Evolutionary conservation across 345 rosid species (phyloP).

Genomic region (Hevea brasiliensis): DNA sequence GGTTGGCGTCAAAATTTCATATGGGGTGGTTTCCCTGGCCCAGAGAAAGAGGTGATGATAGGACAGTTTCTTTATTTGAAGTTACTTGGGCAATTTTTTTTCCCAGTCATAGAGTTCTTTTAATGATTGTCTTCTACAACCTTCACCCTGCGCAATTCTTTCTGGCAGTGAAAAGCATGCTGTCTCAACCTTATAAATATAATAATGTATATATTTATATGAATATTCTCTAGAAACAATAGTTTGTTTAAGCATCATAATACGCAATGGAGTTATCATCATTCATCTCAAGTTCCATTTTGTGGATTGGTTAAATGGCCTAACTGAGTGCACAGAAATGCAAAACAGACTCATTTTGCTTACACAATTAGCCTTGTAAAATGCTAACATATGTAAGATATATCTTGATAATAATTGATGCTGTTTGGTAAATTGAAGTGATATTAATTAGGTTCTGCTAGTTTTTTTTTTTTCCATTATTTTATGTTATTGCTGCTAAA

Average conservation of each 20-base stretch:
- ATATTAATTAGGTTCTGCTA: background rate
- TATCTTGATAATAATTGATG: background rate
- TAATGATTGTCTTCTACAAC: background rate
- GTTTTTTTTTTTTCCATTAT: constrained; percentile 3
- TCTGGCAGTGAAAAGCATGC: background rate
- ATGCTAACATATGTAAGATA: background rate
- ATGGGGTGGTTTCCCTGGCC: constrained; percentile 83
- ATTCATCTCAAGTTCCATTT: background rate
- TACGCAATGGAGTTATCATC: background rate
- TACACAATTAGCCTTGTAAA: background rate
- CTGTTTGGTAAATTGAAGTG: background rate
- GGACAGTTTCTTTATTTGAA: constrained; percentile 7
- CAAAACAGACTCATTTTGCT: background rate
- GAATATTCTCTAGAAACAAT: background rate
- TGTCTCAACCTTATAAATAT: background rate
- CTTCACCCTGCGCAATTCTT: background rate
- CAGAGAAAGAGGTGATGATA: constrained; percentile 78
- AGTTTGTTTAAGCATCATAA: background rate
- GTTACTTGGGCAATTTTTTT: background rate
- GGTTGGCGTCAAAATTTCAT: constrained; percentile 91
- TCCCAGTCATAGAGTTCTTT: background rate
- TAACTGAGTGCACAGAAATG: background rate
- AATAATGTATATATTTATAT: background rate
- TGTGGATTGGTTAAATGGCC: background rate
- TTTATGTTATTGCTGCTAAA: constrained; percentile 10